These are phyloP conservation scores for Colletotrichum sansevieriae DNA, from an alignment of 2,329 filamentous ascomycete genomes.

Conservation along the genomic window DNA sequence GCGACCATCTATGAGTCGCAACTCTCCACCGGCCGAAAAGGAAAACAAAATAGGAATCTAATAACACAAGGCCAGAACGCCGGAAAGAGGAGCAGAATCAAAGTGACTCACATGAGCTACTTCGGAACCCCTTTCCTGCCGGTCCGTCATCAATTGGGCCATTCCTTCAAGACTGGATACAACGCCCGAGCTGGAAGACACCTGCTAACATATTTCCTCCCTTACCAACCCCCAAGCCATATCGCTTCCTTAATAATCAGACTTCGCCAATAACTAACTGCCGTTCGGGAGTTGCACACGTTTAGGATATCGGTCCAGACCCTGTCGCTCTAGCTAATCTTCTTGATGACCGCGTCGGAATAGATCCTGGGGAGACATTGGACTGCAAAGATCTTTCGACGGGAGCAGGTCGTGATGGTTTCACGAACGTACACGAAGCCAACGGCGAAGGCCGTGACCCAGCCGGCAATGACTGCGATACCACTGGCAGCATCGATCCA, in stretches of 20 bases:
- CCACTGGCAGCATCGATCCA: not conserved
- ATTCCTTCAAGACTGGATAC: conserved; percentile 10
- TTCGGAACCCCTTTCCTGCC: conserved; percentile 21
- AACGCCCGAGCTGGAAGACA: conserved; percentile 10
- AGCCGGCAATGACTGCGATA: not conserved
- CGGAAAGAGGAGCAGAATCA: conserved; percentile 12
- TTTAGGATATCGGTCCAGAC: not conserved
- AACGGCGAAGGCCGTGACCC: too few species aligned
- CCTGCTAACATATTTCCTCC: conserved; percentile 2
- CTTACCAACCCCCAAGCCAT: conserved; percentile 37
- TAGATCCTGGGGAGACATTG: not conserved
- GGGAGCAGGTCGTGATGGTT: not conserved
- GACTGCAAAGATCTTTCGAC: not conserved
- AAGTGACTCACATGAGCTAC: not conserved
- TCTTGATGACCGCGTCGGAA: not conserved
- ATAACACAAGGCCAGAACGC: conserved; percentile 40
- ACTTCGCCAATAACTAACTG: conserved; percentile 21
- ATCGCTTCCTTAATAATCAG: conserved; percentile 30
- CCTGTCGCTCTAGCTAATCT: not conserved
- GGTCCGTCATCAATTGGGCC: conserved; percentile 26
- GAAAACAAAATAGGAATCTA: conserved; percentile 16
- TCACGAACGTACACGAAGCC: too few species aligned
- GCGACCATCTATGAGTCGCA: conserved; percentile 36
- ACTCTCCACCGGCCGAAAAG: conserved; percentile 3
- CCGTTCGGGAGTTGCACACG: conserved; percentile 6